Evolutionary conservation across 1,284 basidiomycete species (phyloP).

Genomic region (Moesziomyces globuligerus): DNA sequence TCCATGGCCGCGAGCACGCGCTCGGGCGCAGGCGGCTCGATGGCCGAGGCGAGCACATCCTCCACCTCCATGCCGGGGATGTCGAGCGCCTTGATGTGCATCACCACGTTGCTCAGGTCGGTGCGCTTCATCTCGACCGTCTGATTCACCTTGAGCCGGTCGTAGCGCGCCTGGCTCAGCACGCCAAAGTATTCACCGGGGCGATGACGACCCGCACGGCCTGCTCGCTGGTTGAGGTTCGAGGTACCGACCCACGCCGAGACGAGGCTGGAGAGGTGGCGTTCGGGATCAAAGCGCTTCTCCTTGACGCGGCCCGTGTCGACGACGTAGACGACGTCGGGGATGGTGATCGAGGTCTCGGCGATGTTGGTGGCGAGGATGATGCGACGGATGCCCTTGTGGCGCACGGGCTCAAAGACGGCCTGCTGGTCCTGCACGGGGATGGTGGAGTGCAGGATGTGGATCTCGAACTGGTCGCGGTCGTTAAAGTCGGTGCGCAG

Average conservation of each 20-base stretch:
- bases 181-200: slow-evolving; percentile 92
- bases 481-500: slow-evolving; percentile 59
- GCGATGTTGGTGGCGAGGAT: slow-evolving; percentile 96
- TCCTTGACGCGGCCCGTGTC: slow-evolving; percentile 91
- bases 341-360: slow-evolving; percentile 87
- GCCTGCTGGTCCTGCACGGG: slow-evolving; percentile 89
- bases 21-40: slow-evolving; percentile 86
- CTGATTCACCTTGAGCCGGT: slow-evolving; percentile 80
- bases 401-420: slow-evolving; percentile 74
- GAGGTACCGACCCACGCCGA: slow-evolving; percentile 90
- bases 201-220: slow-evolving; percentile 91
- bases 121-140: slow-evolving; percentile 92
- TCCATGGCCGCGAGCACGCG: slow-evolving; percentile 84
- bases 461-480: slow-evolving; percentile 75
- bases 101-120: slow-evolving; percentile 69
- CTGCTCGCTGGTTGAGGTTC: slow-evolving; percentile 92
- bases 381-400: slow-evolving; percentile 76
- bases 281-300: slow-evolving; percentile 88
- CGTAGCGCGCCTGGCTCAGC: slow-evolving; percentile 76
- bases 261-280: slow-evolving; percentile 85
- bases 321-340: slow-evolving; percentile 93
- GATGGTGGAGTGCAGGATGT: slow-evolving; percentile 89
- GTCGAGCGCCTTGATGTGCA: slow-evolving; percentile 94
- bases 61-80: slow-evolving; percentile 88
- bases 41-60: slow-evolving; percentile 83